Conservation (phyloP, 495 filamentous ascomycete genomes). For the Xylaria grammica region DNA sequence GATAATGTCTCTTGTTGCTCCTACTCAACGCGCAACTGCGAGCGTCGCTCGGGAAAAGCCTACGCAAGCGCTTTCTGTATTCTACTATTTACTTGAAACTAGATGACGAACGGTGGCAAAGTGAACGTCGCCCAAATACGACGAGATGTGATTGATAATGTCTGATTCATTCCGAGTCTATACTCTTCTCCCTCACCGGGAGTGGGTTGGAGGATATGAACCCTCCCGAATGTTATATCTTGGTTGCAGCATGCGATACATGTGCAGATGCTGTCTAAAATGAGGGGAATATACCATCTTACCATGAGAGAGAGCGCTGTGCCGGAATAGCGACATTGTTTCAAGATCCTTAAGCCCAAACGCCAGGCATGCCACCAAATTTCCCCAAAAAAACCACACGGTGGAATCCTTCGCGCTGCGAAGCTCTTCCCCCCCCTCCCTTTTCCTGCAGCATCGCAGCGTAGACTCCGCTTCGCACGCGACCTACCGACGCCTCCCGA, state of each 20-base stretch:
- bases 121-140: not conserved
- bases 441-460: not conserved
- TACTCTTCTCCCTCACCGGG: not conserved
- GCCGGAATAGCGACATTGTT: slow-evolving; percentile 2
- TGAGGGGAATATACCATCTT: not conserved
- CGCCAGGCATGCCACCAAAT: not conserved
- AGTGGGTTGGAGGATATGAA: no score
- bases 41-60: not conserved
- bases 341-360: slow-evolving; percentile 5
- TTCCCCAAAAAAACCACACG: not conserved
- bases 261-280: not conserved
- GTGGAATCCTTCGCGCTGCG: not conserved
- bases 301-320: not conserved
- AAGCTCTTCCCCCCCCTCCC: not conserved
- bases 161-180: not conserved
- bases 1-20: not conserved
- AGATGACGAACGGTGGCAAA: not conserved
- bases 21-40: not conserved
- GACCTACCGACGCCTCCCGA: slow-evolving; percentile 6
- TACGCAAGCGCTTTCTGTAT: not conserved
- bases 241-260: not conserved
- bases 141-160: not conserved
- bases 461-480: not conserved
- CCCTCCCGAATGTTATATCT: not conserved
- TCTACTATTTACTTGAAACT: not conserved